phyloP scores from a whole-genome alignment of 1,284 basidiomycete genomes.

The Moesziomyces aphidis region DNA sequence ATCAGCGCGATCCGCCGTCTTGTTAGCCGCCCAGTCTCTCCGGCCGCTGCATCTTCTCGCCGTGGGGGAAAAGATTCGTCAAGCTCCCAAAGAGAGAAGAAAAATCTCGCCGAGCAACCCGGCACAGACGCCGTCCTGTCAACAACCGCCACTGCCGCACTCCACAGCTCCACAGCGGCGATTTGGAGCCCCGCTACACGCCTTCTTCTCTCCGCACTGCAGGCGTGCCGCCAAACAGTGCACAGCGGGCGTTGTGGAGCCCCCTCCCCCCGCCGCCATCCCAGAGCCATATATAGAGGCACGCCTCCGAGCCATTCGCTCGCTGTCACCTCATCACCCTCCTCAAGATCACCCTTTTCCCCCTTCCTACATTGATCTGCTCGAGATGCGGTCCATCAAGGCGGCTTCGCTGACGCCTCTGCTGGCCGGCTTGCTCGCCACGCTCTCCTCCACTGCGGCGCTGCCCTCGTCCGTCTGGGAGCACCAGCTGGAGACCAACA shows the following conservation, averaged over 20 bases:
- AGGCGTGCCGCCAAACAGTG: background rate
- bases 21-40: background rate
- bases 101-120: background rate
- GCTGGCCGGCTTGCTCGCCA: constrained; percentile 25
- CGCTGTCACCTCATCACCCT: background rate
- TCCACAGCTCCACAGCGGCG: background rate
- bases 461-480: constrained; percentile 27
- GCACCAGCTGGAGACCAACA: constrained; percentile 26
- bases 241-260: background rate
- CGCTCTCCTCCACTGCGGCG: constrained; percentile 10
- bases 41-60: background rate
- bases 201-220: background rate
- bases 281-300: background rate
- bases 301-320: background rate
- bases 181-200: background rate
- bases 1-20: background rate
- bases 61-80: background rate
- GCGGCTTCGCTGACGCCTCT: constrained; percentile 35
- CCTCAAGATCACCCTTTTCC: constrained; percentile 1
- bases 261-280: too few species aligned
- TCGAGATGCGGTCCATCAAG: constrained; percentile 32
- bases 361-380: background rate
- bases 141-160: background rate
- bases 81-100: background rate
- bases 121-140: background rate